phyloP scores from a whole-genome alignment of 106 monocot species.

The Gastrodia elata region DNA sequence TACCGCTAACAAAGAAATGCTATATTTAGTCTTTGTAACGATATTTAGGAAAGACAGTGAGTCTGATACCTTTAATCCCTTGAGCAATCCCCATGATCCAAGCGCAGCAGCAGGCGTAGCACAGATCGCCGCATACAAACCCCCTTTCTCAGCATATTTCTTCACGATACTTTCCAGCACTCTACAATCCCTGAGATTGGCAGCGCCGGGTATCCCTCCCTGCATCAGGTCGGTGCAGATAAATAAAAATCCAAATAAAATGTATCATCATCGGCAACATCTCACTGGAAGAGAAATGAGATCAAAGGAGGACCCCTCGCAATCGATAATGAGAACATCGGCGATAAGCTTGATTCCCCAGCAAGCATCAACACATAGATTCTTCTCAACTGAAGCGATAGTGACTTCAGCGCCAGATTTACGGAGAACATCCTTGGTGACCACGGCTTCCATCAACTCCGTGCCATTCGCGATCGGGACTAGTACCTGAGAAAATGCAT shows the following conservation, averaged over 20 bases:
- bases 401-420: conserved; percentile 77
- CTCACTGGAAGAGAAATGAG: conserved; percentile 37
- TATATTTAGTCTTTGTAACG: too few species aligned
- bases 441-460: conserved; percentile 91
- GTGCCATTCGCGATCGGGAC: conserved; percentile 76
- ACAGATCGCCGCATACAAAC: conserved; percentile 71
- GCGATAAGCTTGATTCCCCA: conserved; percentile 75
- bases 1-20: too few species aligned
- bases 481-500: conserved; percentile 36
- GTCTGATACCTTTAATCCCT: conserved; percentile 62
- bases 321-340: conserved; percentile 59
- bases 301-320: conserved; percentile 31
- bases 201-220: conserved; percentile 81
- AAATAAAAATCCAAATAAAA: conserved; percentile 1
- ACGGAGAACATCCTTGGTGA: conserved; percentile 76
- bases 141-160: conserved; percentile 49
- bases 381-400: conserved; percentile 59
- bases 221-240: conserved; percentile 8
- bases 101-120: conserved; percentile 71
- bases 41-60: too few species aligned
- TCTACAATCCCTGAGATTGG: conserved; percentile 47
- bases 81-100: conserved; percentile 86
- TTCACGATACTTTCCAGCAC: conserved; percentile 53
- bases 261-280: too few species aligned
- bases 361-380: conserved; percentile 35